phyloP scores from a whole-genome alignment of 306 rosid species.

The Quercus parvula region DNA sequence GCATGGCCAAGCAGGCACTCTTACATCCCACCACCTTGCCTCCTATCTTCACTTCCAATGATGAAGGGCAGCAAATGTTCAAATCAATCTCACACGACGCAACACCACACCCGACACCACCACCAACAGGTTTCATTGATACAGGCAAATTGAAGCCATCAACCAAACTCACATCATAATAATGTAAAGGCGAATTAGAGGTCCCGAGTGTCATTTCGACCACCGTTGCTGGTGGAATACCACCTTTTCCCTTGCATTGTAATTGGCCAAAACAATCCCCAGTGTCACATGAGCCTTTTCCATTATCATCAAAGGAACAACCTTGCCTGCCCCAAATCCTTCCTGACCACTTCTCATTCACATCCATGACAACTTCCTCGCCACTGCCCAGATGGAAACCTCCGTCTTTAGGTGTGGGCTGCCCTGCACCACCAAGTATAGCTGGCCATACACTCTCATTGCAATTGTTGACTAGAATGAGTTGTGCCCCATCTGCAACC shows the following conservation, averaged over 20 bases:
- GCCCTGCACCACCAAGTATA: conserved; percentile 78
- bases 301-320: conserved; percentile 56
- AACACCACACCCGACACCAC: conserved; percentile 86
- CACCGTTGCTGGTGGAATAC: conserved; percentile 84
- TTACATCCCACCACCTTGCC: conserved; percentile 87
- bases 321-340: conserved; percentile 97
- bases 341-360: conserved; percentile 85
- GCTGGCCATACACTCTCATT: conserved; percentile 92
- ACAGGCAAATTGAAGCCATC: conserved; percentile 96
- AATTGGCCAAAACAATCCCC: conserved; percentile 76
- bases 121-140: conserved; percentile 88
- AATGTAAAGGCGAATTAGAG: conserved; percentile 80
- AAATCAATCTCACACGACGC: conserved; percentile 90
- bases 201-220: conserved; percentile 95
- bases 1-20: conserved; percentile 97
- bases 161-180: conserved; percentile 86
- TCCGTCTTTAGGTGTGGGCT: conserved; percentile 67
- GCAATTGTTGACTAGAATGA: conserved; percentile 85
- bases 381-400: conserved; percentile 86
- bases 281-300: conserved; percentile 65
- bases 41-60: conserved; percentile 71
- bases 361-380: conserved; percentile 59
- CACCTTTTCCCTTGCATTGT: conserved; percentile 60
- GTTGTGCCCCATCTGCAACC: conserved; percentile 76
- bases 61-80: conserved; percentile 88